Conservation (phyloP, 192 early-diverging fungal genomes). For the Glomus cerebriforme region DNA sequence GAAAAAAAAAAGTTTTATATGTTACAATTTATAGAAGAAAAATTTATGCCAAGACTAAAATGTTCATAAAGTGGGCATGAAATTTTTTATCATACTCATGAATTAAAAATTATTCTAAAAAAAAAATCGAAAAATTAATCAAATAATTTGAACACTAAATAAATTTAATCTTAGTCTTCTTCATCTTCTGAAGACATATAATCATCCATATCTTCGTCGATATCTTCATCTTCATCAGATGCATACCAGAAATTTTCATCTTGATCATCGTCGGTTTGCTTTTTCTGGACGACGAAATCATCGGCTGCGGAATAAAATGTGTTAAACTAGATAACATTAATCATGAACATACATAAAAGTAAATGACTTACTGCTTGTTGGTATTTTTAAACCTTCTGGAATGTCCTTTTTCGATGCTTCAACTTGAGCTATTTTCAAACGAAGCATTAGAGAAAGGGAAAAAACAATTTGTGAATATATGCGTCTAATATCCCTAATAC, state of each 20-base stretch:
- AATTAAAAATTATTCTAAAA: constrained; percentile 13
- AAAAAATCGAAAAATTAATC: neutral
- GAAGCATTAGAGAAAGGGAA: neutral
- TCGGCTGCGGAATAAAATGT: constrained; percentile 26
- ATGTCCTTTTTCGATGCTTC: constrained; percentile 51
- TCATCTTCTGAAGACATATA: constrained; percentile 41
- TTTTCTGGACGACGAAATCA: constrained; percentile 33
- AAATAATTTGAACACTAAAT: neutral
- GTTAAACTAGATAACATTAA: neutral
- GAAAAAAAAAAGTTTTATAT: constrained; percentile 10
- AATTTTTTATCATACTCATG: neutral
- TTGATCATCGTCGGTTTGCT: constrained; percentile 42
- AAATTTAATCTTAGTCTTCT: constrained; percentile 22
- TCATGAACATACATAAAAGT: neutral
- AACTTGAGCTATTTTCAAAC: constrained; percentile 43
- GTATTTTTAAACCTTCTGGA: constrained; percentile 52
- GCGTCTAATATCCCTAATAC: constrained; percentile 5
- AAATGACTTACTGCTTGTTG: constrained; percentile 42
- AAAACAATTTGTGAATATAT: neutral
- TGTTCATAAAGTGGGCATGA: neutral
- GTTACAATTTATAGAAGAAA: neutral
- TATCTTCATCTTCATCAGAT: constrained; percentile 45
- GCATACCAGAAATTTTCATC: constrained; percentile 37
- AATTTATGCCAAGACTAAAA: neutral
- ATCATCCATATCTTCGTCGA: constrained; percentile 36